These are phyloP conservation scores for Penicillium janthinellum DNA, from an alignment of 2,329 filamentous ascomycete species.

Conservation along the genomic window DNA sequence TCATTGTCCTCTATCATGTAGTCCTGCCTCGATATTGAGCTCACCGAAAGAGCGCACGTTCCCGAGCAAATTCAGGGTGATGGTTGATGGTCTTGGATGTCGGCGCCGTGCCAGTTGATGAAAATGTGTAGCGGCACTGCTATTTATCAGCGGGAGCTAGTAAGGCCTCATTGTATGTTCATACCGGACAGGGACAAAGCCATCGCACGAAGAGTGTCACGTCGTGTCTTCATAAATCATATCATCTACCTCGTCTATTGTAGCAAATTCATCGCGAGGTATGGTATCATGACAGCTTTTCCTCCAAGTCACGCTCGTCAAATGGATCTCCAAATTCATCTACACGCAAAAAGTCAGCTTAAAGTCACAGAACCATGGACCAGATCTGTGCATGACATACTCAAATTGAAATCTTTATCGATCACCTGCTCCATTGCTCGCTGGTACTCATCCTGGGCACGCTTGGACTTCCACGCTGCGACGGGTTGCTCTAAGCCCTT, in stretches of 20 bases:
- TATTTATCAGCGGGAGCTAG: neutral
- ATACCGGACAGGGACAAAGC: neutral
- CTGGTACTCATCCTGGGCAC: slow-evolving; percentile 58
- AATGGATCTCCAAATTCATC: slow-evolving; percentile 52
- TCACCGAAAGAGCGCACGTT: neutral
- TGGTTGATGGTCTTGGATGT: neutral
- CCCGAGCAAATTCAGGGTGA: neutral
- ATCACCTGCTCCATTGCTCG: slow-evolving; percentile 53
- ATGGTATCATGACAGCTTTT: slow-evolving; percentile 22
- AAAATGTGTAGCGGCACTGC: neutral
- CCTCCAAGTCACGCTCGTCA: slow-evolving; percentile 44
- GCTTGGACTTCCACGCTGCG: slow-evolving; percentile 58
- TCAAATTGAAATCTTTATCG: slow-evolving; percentile 55
- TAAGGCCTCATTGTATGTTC: neutral
- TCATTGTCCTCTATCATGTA: neutral
- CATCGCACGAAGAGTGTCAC: neutral
- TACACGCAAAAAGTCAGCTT: slow-evolving; percentile 23
- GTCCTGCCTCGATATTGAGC: neutral
- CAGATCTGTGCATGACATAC: slow-evolving; percentile 34
- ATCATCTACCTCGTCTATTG: slow-evolving; percentile 14
- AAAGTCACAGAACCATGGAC: neutral
- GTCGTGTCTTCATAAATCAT: slow-evolving; percentile 34
- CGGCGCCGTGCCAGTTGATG: no score
- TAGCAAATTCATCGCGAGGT: slow-evolving; percentile 7
- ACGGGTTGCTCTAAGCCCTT: slow-evolving; percentile 49